Evolutionary conservation across 2,329 filamentous ascomycete species (phyloP).

Genomic region (Didymella arachidicola): DNA sequence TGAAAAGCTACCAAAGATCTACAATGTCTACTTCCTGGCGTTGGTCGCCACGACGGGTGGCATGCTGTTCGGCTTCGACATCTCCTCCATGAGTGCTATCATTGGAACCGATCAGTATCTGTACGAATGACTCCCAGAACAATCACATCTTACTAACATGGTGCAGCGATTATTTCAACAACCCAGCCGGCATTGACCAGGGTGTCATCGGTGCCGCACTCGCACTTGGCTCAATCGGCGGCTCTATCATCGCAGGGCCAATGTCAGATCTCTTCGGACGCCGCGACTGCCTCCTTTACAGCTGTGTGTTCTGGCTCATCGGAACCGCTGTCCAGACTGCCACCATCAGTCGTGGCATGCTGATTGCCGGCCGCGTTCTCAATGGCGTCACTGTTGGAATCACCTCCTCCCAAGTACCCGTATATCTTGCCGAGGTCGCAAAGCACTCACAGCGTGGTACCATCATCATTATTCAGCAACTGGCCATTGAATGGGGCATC

Average conservation of each 20-base stretch:
- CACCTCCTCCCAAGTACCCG: slow-evolving; percentile 55
- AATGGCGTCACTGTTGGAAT: slow-evolving; percentile 56
- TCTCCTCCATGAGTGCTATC: slow-evolving; percentile 63
- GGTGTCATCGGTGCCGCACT: slow-evolving; percentile 61
- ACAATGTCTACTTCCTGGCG: slow-evolving; percentile 63
- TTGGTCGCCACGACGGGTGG: slow-evolving; percentile 62
- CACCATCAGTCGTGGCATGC: slow-evolving; percentile 50
- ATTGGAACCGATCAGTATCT: slow-evolving; percentile 60
- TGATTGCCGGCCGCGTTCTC: slow-evolving; percentile 57
- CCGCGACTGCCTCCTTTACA: slow-evolving; percentile 56
- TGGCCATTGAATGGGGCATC: slow-evolving; percentile 54
- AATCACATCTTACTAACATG: neutral
- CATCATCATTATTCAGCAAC: slow-evolving; percentile 56
- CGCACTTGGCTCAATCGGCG: slow-evolving; percentile 59
- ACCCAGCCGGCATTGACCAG: slow-evolving; percentile 58
- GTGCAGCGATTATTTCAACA: slow-evolving; percentile 57
- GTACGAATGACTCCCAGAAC: slow-evolving; percentile 14
- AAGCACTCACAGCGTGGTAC: slow-evolving; percentile 54
- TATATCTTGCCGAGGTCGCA: slow-evolving; percentile 56
- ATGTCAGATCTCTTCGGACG: slow-evolving; percentile 60
- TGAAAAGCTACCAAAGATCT: slow-evolving; percentile 58
- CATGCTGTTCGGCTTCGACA: slow-evolving; percentile 65
- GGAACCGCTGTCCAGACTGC: slow-evolving; percentile 54
- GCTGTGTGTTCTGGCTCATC: slow-evolving; percentile 57
- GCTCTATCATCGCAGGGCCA: slow-evolving; percentile 59